Conservation (phyloP, 441 rosid genomes). For the Populus hybrid region DNA sequence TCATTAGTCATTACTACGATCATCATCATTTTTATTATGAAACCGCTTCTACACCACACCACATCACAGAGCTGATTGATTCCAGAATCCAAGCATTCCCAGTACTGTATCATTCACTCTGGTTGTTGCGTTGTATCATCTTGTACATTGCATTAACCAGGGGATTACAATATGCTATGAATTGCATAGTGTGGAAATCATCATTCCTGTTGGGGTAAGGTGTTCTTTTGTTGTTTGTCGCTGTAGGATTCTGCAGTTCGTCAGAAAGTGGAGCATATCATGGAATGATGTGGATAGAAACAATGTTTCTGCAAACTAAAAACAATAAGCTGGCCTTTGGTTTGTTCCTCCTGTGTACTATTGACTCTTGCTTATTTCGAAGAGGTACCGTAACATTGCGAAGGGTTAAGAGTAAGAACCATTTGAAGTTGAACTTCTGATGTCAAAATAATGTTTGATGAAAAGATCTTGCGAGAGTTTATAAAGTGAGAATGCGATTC, state of each 20-base stretch:
- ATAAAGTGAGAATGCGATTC: not conserved
- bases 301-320: not conserved
- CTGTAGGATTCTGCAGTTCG: constrained; percentile 8
- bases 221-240: not conserved
- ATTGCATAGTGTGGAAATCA: not conserved
- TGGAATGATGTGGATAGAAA: not conserved
- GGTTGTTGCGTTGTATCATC: not conserved
- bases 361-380: not conserved
- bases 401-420: too few species aligned
- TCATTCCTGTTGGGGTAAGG: not conserved
- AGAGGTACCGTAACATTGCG: not conserved
- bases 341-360: not conserved
- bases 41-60: too few species aligned
- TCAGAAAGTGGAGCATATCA: not conserved
- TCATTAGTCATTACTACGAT: too few species aligned
- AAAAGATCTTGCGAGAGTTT: not conserved
- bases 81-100: not conserved
- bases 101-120: not conserved
- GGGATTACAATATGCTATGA: not conserved
- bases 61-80: not conserved
- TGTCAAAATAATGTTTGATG: not conserved
- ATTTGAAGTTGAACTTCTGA: not conserved
- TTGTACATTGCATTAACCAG: not conserved
- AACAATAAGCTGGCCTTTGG: not conserved
- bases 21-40: too few species aligned